These are phyloP conservation scores for Aphanomyces euteiches DNA, from an alignment of 352 stramenopile species.

Conservation along the genomic window DNA sequence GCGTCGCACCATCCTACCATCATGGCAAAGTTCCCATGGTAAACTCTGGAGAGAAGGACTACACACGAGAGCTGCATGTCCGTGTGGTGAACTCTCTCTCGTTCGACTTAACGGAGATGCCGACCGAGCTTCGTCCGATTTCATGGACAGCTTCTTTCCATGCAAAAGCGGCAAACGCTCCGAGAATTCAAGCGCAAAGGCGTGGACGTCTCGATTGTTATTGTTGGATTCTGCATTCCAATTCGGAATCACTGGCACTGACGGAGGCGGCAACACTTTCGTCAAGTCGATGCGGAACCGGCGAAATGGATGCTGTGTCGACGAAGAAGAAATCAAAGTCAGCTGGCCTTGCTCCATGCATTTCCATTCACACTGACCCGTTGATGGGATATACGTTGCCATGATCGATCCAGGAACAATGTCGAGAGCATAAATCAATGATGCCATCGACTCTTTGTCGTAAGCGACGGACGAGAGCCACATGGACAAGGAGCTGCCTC, in stretches of 20 bases:
- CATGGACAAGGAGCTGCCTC: slow-evolving; percentile 7
- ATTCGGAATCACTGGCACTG: background rate
- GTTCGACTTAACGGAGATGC: background rate
- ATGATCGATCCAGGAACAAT: background rate
- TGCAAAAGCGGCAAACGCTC: background rate
- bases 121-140: too few species aligned
- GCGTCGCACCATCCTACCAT: background rate
- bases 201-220: background rate
- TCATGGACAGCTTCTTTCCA: too few species aligned
- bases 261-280: background rate
- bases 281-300: slow-evolving; percentile 8
- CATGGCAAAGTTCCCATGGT: background rate
- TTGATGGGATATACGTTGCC: background rate
- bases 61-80: background rate
- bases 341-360: background rate
- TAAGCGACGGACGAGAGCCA: slow-evolving; percentile 3
- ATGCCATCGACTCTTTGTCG: background rate
- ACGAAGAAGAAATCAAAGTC: background rate
- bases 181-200: background rate
- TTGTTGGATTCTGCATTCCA: background rate
- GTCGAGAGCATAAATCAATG: background rate
- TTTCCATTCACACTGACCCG: background rate
- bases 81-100: background rate
- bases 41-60: slow-evolving; percentile 4
- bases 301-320: background rate